phyloP scores from a whole-genome alignment of 2,329 filamentous ascomycete genomes.

The Fusarium pseudonygamai region DNA sequence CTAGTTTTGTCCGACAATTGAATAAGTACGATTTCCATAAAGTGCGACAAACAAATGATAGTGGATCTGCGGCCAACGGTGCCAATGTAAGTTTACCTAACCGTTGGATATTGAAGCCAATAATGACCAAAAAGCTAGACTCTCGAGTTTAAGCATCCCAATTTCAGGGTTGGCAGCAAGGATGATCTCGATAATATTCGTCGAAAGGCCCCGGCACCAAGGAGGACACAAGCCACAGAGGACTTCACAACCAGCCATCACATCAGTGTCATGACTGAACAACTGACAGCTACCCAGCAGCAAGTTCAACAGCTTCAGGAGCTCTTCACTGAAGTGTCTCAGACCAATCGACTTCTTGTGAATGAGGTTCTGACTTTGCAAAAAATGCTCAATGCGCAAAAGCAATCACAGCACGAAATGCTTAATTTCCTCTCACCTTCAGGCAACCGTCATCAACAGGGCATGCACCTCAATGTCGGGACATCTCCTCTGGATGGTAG shows the following conservation, averaged over 20 bases:
- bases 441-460: conserved; percentile 50
- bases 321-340: conserved; percentile 79
- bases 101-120: not conserved
- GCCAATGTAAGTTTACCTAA: conserved; percentile 46
- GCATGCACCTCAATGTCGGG: conserved; percentile 49
- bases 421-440: conserved; percentile 62
- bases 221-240: conserved; percentile 73
- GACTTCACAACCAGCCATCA: conserved; percentile 87
- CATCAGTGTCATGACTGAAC: conserved; percentile 87
- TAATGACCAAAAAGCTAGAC: conserved; percentile 53
- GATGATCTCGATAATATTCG: conserved; percentile 96
- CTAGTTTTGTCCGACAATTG: conserved; percentile 92
- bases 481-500: conserved; percentile 52
- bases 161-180: conserved; percentile 95
- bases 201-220: conserved; percentile 90
- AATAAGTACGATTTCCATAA: conserved; percentile 99
- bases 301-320: conserved; percentile 90
- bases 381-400: conserved; percentile 67
- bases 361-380: conserved; percentile 70
- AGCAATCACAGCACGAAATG: conserved; percentile 66
- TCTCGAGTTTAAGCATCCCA: conserved; percentile 91
- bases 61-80: conserved; percentile 49
- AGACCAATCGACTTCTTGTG: conserved; percentile 69
- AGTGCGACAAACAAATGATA: conserved; percentile 68
- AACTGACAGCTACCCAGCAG: conserved; percentile 88